Evolutionary conservation across 2,329 filamentous ascomycete genomes (phyloP), one percentile per base, ranked within the genome.

Genomic region (Xylariaceae sp.): DNA sequence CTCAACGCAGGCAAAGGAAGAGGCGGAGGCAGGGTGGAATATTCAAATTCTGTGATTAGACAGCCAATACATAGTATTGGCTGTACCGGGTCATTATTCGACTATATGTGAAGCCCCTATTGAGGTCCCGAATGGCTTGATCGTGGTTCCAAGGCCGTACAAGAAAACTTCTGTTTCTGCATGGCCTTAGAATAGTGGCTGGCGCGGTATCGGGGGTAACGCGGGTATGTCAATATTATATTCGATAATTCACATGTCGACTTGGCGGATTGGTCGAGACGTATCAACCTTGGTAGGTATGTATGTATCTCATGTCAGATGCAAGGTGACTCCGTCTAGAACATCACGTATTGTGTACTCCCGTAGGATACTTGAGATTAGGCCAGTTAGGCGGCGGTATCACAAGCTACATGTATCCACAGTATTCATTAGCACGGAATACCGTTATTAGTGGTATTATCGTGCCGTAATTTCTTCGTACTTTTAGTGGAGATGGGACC

Each of bases 261-360:
- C 46, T 20, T 18, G 49, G 23, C 23, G 43, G 43, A 58, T 61
- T 65, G 62, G 63, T 44, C 57, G 40, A 48, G 44, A 20, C 26
- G 45, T 40, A 40, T 42, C 54, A 41, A 50, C n/a, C n/a, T n/a
- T n/a, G 40, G 41, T n/a, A 7, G 2, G 3, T 26, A 12, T n/a
- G 7, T 9, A 3, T 14, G 2, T 23, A 18, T 29, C 12, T 49
- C 32, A 16, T 40, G 42, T 26, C 32, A 44, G 32, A 59, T 49
- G 54, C 48, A 47, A 20, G 18, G 51, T 57, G 45, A 47, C 43
- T 45, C 19, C 43, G 23, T 51, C 40, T 44, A 4, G 4, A 26
- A n/a, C 20, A 29, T 37, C n/a, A n/a, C n/a, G n/a, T n/a, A n/a
- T n/a, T n/a, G n/a, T n/a, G n/a, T n/a, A n/a, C n/a, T n/a, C n/a